These are phyloP conservation scores for Candida pini DNA, from an alignment of 805 yeast genomes.

Conservation along the genomic window DNA sequence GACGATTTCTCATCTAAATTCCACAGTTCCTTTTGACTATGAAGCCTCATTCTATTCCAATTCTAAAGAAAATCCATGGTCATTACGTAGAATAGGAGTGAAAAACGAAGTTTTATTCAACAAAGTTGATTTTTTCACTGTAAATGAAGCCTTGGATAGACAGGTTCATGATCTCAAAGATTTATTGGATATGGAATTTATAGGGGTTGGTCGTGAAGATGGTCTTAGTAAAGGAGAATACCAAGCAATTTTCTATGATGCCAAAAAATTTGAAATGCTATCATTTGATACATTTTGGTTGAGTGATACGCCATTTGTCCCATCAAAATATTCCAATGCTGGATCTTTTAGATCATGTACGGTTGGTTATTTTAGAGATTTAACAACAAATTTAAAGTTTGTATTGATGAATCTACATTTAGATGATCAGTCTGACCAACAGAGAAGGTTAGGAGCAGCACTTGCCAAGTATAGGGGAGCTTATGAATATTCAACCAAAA, in stretches of 20 bases:
- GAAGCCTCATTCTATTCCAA: constrained; percentile 22
- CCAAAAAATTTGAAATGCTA: constrained; percentile 32
- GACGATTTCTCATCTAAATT: constrained; percentile 15
- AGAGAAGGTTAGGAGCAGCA: constrained; percentile 41
- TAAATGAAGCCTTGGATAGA: constrained; percentile 43
- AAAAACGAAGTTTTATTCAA: constrained; percentile 31
- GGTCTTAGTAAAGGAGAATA: constrained; percentile 46
- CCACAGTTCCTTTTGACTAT: constrained; percentile 17
- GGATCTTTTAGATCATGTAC: constrained; percentile 36
- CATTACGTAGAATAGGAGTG: constrained; percentile 29
- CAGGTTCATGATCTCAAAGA: constrained; percentile 41
- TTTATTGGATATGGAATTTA: constrained; percentile 32
- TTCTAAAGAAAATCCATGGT: constrained; percentile 30
- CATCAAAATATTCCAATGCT: constrained; percentile 39
- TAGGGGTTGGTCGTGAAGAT: constrained; percentile 49
- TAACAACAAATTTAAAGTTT: constrained; percentile 29
- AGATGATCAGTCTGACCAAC: constrained; percentile 41
- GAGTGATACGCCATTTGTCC: constrained; percentile 47
- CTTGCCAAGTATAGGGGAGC: constrained; percentile 34
- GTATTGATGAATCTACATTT: constrained; percentile 43
- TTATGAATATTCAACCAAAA: constrained; percentile 30
- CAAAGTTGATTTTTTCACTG: constrained; percentile 30
- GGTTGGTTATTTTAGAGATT: constrained; percentile 28
- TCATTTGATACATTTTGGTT: constrained; percentile 46
- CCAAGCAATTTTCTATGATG: constrained; percentile 41